phyloP scores from a whole-genome alignment of 352 stramenopile genomes.

The Globisporangium acanthophoron region DNA sequence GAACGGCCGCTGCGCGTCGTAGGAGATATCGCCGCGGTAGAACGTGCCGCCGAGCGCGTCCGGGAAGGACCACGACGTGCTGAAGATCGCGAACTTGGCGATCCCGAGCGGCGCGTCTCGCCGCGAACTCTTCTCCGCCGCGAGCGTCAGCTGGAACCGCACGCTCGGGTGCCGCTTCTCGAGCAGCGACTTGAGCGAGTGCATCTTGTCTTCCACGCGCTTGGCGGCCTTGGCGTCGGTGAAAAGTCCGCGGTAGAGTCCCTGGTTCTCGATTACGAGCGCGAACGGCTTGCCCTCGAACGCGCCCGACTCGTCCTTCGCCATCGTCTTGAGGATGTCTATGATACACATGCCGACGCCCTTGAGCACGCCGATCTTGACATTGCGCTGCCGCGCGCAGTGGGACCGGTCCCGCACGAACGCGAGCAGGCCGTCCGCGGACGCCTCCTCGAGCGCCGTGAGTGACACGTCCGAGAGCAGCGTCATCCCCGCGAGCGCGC shows the following conservation, averaged over 20 bases:
- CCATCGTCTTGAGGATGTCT: slow-evolving; percentile 23
- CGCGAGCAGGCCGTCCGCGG: slow-evolving; percentile 16
- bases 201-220: slow-evolving; percentile 24
- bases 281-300: slow-evolving; percentile 26
- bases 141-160: slow-evolving; percentile 35
- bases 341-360: slow-evolving; percentile 25
- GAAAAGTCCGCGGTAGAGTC: slow-evolving; percentile 21
- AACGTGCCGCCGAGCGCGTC: slow-evolving; percentile 35
- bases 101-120: slow-evolving; percentile 18
- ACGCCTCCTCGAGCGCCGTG: slow-evolving; percentile 19
- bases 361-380: slow-evolving; percentile 35
- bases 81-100: slow-evolving; percentile 40
- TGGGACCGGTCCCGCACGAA: slow-evolving; percentile 22
- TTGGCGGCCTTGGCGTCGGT: slow-evolving; percentile 15
- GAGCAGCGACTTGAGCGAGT: slow-evolving; percentile 13
- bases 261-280: slow-evolving; percentile 32
- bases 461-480: slow-evolving; percentile 35
- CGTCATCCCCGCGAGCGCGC: slow-evolving; percentile 23
- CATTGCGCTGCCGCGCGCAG: slow-evolving; percentile 30
- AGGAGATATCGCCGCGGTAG: slow-evolving; percentile 31
- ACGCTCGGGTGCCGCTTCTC: slow-evolving; percentile 24
- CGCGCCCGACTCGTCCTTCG: slow-evolving; percentile 13
- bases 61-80: slow-evolving; percentile 28
- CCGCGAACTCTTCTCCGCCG: slow-evolving; percentile 9
- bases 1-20: slow-evolving; percentile 7